These are phyloP conservation scores for Erodium trifolium DNA, from an alignment of 441 rosid species.

Conservation along the genomic window DNA sequence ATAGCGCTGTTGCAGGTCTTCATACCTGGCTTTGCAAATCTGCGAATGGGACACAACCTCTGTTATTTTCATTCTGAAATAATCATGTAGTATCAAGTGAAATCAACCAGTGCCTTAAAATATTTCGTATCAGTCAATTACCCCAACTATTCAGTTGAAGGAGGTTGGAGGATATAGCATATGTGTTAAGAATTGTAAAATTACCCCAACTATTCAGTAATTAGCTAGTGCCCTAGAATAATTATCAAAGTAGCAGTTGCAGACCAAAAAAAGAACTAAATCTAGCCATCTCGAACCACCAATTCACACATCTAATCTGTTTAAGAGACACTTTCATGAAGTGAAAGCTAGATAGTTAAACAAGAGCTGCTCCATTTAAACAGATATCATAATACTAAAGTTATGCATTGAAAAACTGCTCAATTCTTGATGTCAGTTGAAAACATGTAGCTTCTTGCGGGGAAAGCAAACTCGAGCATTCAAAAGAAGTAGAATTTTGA, in stretches of 20 bases:
- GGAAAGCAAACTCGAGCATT: background rate
- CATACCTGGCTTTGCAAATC: constrained; percentile 74
- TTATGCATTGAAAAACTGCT: background rate
- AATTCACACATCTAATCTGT: background rate
- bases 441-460: no score
- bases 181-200: background rate
- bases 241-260: background rate
- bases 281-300: background rate
- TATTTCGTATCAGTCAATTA: background rate
- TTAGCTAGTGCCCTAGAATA: background rate
- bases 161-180: background rate
- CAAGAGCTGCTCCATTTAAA: background rate
- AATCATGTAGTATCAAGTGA: background rate
- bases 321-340: background rate
- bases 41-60: constrained; percentile 24
- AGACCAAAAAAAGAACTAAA: background rate
- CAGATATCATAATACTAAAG: background rate
- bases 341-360: background rate
- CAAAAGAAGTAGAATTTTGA: background rate
- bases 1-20: constrained; percentile 52
- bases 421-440: background rate
- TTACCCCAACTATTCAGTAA: background rate
- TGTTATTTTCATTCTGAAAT: constrained; percentile 7
- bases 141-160: background rate
- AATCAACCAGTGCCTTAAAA: background rate